Percentiles rank a stretch among this genome's conserved stretches.
These are phyloP conservation scores for Schizopora paradoxa DNA, from an alignment of 1,284 basidiomycete species.

Conservation along the genomic window DNA sequence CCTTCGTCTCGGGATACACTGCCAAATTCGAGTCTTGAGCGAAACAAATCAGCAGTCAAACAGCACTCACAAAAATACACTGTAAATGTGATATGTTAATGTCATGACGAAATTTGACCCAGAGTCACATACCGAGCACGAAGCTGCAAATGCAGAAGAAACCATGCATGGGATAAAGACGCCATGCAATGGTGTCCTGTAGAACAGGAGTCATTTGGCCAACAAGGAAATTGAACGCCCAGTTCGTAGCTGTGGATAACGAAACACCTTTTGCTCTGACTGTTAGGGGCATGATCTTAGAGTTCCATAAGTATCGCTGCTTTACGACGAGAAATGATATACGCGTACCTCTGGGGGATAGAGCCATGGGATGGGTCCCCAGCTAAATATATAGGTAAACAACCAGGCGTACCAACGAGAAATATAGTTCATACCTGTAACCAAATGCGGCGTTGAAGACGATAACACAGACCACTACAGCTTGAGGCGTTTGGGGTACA, in stretches of 20 bases:
- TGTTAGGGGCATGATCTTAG: constrained; percentile 84
- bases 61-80: constrained; percentile 66
- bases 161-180: constrained; percentile 93
- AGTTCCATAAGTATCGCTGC: constrained; percentile 4
- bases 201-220: constrained; percentile 87
- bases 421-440: constrained; percentile 46
- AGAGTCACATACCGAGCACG: constrained; percentile 52
- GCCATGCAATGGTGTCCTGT: constrained; percentile 89
- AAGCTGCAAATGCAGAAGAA: constrained; percentile 91
- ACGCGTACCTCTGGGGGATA: constrained; percentile 74
- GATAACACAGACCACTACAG: constrained; percentile 89
- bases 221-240: constrained; percentile 88
- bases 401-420: constrained; percentile 18
- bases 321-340: background rate
- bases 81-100: constrained; percentile 25
- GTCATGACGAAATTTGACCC: constrained; percentile 11
- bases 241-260: constrained; percentile 80
- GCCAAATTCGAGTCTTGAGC: constrained; percentile 16
- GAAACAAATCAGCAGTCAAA: constrained; percentile 11
- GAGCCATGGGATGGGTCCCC: constrained; percentile 83
- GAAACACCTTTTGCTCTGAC: constrained; percentile 94
- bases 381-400: constrained; percentile 31
- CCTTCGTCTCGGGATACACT: constrained; percentile 83
- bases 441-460: constrained; percentile 95
- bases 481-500: constrained; percentile 77